Evolutionary conservation across 140 eudicot species (phyloP), one percentile per base, ranked within the genome.

Genomic region (Stevia rebaudiana): DNA sequence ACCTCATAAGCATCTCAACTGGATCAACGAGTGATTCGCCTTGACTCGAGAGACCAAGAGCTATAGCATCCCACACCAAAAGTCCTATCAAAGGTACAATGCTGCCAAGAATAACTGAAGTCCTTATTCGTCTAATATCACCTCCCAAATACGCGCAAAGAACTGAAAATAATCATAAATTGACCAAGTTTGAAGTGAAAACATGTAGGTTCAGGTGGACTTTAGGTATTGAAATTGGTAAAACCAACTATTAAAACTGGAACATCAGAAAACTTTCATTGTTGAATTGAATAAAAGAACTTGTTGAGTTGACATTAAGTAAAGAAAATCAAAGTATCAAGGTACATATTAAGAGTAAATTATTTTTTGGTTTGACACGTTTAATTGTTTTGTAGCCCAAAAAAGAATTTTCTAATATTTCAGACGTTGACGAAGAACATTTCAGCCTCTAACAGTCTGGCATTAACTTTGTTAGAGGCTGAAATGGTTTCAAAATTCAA

Each of bases 141-240:
- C 92, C 89, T 50, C 70, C 91, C 54, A 89, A 76, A 72, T 86
- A 86, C 10, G 95, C 95, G 48, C 94, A 86, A 50, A 86, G 73
- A 79, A 86, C 95, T 89, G 86, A 81, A 86, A 57, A 1, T 42
- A 36, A 44, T 56, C 67, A 36, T 15, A 18, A 24, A 40, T 15
- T 55, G 36, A 17, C 46, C 24, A 25, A 24, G 41, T 51, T 33
- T 21, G 24, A 37, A 15, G 63, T 53, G 21, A 37, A 67, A 55
- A 1, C 54, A 25, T 64, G 40, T 64, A 25, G 54, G 30, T 30
- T 39, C 46, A 25, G 54, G 30, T 30, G 23, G 25, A 43, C 58
- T 24, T 18, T 13, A 42, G n/a, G 64, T 35, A 13, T 17, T 51
- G 35, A 36, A 35, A 67, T n/a, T 15, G 23, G 40, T 40, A 11